Evolutionary conservation across 495 filamentous ascomycete genomes (phyloP).

Genomic region (Eremomyces bilateralis): DNA sequence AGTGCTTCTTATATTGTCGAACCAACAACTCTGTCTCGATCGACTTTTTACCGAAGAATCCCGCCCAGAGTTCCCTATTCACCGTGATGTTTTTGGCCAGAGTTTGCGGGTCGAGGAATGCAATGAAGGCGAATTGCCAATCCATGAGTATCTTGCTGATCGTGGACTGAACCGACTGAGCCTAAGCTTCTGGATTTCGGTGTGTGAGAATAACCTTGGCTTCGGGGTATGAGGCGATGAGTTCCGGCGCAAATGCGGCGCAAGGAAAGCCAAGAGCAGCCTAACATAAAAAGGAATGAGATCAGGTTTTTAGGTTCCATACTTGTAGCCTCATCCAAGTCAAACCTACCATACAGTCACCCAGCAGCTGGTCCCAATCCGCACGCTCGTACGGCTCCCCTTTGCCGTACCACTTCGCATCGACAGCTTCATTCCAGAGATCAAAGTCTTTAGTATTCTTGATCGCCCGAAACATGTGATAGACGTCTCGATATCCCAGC

Average conservation of each 20-base stretch:
- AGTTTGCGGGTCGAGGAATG: background rate
- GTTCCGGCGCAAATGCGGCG: background rate
- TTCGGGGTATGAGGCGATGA: background rate
- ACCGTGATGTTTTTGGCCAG: too few relatives aligned
- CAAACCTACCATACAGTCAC: too few relatives aligned
- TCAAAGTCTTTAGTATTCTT: too few relatives aligned
- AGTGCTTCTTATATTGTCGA: too few relatives aligned
- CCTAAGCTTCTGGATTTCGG: constrained; percentile 15
- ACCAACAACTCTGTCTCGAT: too few relatives aligned
- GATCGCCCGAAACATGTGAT: too few relatives aligned
- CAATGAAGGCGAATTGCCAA: background rate
- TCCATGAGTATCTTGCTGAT: too few relatives aligned
- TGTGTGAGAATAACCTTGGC: constrained; percentile 12
- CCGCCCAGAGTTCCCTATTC: too few relatives aligned
- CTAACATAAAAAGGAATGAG: too few relatives aligned
- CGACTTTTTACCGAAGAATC: too few relatives aligned
- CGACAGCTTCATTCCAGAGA: background rate
- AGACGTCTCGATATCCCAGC: background rate
- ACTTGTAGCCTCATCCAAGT: too few relatives aligned
- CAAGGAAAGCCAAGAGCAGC: background rate
- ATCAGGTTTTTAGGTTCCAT: too few relatives aligned
- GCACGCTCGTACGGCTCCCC: background rate
- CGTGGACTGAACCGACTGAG: constrained; percentile 8
- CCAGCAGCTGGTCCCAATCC: background rate
- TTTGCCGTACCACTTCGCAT: background rate